These are phyloP conservation scores for Tolypocladium sp. DNA, from an alignment of 2,329 filamentous ascomycete species.

Conservation along the genomic window DNA sequence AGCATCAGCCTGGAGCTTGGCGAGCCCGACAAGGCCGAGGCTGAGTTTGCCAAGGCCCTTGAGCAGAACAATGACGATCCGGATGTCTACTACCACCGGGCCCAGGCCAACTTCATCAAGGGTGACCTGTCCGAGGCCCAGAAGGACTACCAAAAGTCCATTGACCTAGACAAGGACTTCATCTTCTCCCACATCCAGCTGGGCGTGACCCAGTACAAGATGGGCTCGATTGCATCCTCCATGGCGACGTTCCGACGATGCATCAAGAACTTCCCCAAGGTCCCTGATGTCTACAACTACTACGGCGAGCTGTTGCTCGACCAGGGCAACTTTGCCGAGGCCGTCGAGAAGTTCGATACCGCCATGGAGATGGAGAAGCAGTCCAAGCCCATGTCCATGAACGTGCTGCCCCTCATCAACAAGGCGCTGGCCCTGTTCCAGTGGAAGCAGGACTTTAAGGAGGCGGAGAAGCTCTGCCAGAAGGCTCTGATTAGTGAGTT, in stretches of 20 bases:
- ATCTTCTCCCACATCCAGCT: conserved; percentile 99
- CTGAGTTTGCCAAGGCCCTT: conserved; percentile 80
- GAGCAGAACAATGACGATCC: conserved; percentile 81
- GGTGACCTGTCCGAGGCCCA: conserved; percentile 87
- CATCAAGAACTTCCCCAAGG: conserved; percentile 96
- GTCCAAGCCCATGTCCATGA: conserved; percentile 90
- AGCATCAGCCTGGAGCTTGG: conserved; percentile 96
- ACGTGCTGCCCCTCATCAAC: conserved; percentile 95
- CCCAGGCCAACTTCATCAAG: conserved; percentile 96
- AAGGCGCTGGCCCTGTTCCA: conserved; percentile 96
- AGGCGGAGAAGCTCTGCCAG: conserved; percentile 93
- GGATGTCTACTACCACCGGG: conserved; percentile 98
- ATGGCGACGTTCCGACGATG: conserved; percentile 97
- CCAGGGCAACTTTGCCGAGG: conserved; percentile 90
- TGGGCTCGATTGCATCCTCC: conserved; percentile 93
- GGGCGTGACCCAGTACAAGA: conserved; percentile 98
- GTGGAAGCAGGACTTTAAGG: conserved; percentile 93
- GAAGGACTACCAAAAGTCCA: conserved; percentile 98
- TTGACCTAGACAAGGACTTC: conserved; percentile 89
- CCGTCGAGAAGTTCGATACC: conserved; percentile 95
- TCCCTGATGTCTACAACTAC: conserved; percentile 99
- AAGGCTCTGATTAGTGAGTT: conserved; percentile 91
- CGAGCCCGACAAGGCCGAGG: conserved; percentile 74
- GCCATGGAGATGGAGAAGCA: conserved; percentile 99
- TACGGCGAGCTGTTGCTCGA: conserved; percentile 95